phyloP scores from a whole-genome alignment of 2,329 filamentous ascomycete genomes.

The Penicillium sp. region DNA sequence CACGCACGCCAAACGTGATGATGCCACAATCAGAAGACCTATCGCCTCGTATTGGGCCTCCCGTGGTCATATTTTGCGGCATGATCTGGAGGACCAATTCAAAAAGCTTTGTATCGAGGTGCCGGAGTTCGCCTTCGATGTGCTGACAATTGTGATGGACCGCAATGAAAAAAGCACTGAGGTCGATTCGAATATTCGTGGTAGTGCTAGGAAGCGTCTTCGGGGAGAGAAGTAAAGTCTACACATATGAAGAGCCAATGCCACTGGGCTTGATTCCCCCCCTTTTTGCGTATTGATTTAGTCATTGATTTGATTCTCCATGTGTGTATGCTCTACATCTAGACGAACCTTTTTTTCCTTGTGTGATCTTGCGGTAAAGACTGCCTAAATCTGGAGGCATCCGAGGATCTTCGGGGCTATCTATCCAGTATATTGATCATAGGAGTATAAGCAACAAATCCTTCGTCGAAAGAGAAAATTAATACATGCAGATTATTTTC shows the following conservation, averaged over 20 bases:
- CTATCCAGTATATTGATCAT: background rate
- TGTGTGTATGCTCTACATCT: background rate
- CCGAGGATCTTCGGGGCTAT: background rate
- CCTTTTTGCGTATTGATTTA: background rate
- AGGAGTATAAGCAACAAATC: background rate
- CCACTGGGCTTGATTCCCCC: background rate
- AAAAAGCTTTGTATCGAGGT: slow-evolving; percentile 80
- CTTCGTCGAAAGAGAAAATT: background rate
- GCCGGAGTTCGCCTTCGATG: slow-evolving; percentile 90
- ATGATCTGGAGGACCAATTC: slow-evolving; percentile 86
- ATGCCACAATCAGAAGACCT: slow-evolving; percentile 73
- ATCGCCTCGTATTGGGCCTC: slow-evolving; percentile 90
- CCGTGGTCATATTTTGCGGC: slow-evolving; percentile 73
- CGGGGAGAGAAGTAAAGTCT: slow-evolving; percentile 9
- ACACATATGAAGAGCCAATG: background rate
- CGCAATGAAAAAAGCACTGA: slow-evolving; percentile 45
- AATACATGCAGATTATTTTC: background rate
- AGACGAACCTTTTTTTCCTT: background rate
- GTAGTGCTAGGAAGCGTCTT: slow-evolving; percentile 42
- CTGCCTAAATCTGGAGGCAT: background rate
- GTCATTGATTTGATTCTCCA: background rate
- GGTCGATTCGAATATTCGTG: slow-evolving; percentile 34
- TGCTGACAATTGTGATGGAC: slow-evolving; percentile 62
- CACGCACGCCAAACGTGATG: slow-evolving; percentile 67
- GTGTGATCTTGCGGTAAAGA: background rate